phyloP scores from a whole-genome alignment of 148 eudicot species.

The Simmondsia chinensis region DNA sequence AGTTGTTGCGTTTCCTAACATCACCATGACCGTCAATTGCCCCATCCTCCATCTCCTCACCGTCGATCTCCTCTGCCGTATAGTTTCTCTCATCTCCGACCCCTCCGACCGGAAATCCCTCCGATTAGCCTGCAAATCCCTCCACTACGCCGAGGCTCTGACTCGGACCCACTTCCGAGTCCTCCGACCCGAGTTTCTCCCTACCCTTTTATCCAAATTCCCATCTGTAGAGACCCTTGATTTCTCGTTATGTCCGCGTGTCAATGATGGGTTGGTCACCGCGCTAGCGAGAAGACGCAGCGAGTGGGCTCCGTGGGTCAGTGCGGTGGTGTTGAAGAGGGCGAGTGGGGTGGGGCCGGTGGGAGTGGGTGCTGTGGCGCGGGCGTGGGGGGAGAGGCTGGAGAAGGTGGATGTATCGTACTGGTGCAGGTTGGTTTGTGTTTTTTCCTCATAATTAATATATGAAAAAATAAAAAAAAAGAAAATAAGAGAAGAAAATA shows the following conservation, averaged over 20 bases:
- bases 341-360: slow-evolving; percentile 6
- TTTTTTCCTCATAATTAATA: too few relatives aligned
- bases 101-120: slow-evolving; percentile 38
- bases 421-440: too few relatives aligned
- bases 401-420: slow-evolving; percentile 28
- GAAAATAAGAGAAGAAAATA: too few relatives aligned
- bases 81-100: slow-evolving; percentile 25
- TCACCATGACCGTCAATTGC: background rate
- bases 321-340: slow-evolving; percentile 10
- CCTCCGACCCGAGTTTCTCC: slow-evolving; percentile 43
- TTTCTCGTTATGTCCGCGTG: slow-evolving; percentile 53
- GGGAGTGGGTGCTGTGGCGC: slow-evolving; percentile 23
- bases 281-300: slow-evolving; percentile 5
- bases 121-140: slow-evolving; percentile 42
- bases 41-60: slow-evolving; percentile 28
- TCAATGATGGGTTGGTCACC: slow-evolving; percentile 29
- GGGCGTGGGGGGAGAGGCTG: slow-evolving; percentile 26
- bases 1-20: background rate
- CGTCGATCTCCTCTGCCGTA: slow-evolving; percentile 41
- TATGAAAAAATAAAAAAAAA: too few relatives aligned
- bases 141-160: slow-evolving; percentile 38
- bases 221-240: slow-evolving; percentile 30
- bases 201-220: slow-evolving; percentile 27
- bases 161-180: slow-evolving; percentile 42
- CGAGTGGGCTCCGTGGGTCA: slow-evolving; percentile 11